Conservation (phyloP, 208 protist species). For the Crithidia expoeki region DNA sequence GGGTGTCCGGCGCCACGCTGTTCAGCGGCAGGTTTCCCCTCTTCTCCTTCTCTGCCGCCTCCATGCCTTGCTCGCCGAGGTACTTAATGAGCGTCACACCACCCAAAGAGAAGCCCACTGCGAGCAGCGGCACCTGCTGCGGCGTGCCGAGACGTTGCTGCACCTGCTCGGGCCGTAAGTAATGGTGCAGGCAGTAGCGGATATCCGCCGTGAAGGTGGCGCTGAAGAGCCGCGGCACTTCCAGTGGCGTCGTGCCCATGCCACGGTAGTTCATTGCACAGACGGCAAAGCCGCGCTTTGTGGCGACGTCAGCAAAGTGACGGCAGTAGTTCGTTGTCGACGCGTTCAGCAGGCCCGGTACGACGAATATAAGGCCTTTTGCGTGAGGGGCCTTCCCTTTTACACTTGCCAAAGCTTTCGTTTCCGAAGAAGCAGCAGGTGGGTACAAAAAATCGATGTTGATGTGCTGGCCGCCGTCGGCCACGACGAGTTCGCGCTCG, state of each 20-base stretch:
- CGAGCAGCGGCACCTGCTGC: slow-evolving; percentile 50
- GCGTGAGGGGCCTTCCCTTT: slow-evolving; percentile 8
- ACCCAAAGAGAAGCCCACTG: slow-evolving; percentile 64
- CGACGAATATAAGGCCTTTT: slow-evolving; percentile 52
- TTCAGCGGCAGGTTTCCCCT: background rate
- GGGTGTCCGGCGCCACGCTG: slow-evolving; percentile 26
- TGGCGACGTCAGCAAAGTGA: slow-evolving; percentile 30
- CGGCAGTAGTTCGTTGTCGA: slow-evolving; percentile 53
- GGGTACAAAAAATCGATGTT: slow-evolving; percentile 51
- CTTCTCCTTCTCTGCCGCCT: background rate
- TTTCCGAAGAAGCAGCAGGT: background rate
- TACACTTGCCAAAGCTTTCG: background rate
- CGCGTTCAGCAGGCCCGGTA: slow-evolving; percentile 60
- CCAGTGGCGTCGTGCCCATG: slow-evolving; percentile 55
- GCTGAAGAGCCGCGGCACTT: slow-evolving; percentile 51
- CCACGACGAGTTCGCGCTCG: slow-evolving; percentile 38
- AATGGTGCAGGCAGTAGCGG: slow-evolving; percentile 35
- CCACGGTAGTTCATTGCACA: slow-evolving; percentile 61
- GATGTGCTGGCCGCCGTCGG: slow-evolving; percentile 44
- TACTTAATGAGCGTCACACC: slow-evolving; percentile 70
- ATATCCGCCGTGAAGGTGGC: slow-evolving; percentile 62
- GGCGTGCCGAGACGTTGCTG: slow-evolving; percentile 31
- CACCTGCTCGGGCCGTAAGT: slow-evolving; percentile 36
- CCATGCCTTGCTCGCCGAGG: slow-evolving; percentile 54
- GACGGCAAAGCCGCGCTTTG: slow-evolving; percentile 24